phyloP scores from a whole-genome alignment of 2,329 filamentous ascomycete genomes.

The Fusarium pilosicola region DNA sequence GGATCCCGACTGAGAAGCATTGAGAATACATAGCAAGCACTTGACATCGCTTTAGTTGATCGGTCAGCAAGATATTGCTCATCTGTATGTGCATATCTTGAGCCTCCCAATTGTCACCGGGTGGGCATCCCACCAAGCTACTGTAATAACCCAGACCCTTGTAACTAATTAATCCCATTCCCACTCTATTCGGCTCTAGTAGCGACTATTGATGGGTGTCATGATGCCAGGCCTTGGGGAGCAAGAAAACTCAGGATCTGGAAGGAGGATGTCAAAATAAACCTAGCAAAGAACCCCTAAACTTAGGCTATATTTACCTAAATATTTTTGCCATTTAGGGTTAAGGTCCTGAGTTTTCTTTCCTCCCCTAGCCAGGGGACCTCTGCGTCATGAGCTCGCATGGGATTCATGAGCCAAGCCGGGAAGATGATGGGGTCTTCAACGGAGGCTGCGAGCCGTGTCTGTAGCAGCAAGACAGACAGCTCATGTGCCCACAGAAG shows the following conservation, averaged over 20 bases:
- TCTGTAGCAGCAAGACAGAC: conserved; percentile 13
- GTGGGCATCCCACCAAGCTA: conserved; percentile 6
- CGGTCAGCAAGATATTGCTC: neutral
- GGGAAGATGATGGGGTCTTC: conserved; percentile 19
- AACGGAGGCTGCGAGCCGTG: conserved; percentile 25
- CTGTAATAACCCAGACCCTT: conserved; percentile 20
- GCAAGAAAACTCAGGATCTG: too few species aligned
- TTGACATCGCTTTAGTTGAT: conserved; percentile 17
- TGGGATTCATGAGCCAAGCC: conserved; percentile 28
- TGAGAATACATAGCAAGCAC: conserved; percentile 2
- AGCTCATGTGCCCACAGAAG: conserved; percentile 7
- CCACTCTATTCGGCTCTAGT: neutral
- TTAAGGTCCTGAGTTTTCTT: too few species aligned
- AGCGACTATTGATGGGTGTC: conserved; percentile 20
- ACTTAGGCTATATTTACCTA: too few species aligned
- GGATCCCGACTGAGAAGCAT: neutral
- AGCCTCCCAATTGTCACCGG: conserved; percentile 15
- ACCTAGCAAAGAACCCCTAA: too few species aligned
- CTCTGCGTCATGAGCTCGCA: conserved; percentile 25
- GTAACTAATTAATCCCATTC: conserved; percentile 24
- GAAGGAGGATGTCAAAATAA: too few species aligned
- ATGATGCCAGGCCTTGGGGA: conserved; percentile 17
- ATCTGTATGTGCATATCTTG: conserved; percentile 3
- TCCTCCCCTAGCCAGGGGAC: neutral
- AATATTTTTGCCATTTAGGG: too few species aligned